phyloP scores from a whole-genome alignment of 2,329 filamentous ascomycete genomes.

The Aspergillus tanneri region DNA sequence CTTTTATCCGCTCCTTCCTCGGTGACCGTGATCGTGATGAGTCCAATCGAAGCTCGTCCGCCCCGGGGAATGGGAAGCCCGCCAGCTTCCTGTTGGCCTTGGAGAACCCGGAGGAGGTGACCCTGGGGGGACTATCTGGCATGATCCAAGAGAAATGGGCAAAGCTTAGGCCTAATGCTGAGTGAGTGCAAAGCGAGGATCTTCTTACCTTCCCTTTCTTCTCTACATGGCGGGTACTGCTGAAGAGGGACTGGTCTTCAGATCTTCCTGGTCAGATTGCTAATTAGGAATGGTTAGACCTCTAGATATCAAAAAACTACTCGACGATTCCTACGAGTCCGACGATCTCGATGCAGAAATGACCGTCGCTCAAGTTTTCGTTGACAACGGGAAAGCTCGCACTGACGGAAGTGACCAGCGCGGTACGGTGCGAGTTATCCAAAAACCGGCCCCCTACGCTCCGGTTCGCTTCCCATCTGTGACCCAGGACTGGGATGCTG shows the following conservation, averaged over 20 bases:
- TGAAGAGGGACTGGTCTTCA: too few species aligned
- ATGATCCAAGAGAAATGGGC: conserved; percentile 37
- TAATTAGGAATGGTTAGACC: conserved; percentile 22
- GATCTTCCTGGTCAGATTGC: too few species aligned
- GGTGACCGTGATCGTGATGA: conserved; percentile 18
- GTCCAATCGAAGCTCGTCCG: conserved; percentile 10
- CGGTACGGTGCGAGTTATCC: conserved; percentile 35
- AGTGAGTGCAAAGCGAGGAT: conserved; percentile 29
- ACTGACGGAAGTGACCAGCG: conserved; percentile 38
- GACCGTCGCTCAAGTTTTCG: conserved; percentile 41
- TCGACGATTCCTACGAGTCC: conserved; percentile 36
- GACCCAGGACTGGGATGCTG: conserved; percentile 36
- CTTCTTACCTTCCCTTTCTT: too few species aligned
- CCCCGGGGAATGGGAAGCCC: conserved; percentile 16
- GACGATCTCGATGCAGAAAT: conserved; percentile 34
- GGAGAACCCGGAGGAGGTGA: conserved; percentile 32
- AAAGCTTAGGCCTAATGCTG: conserved; percentile 31
- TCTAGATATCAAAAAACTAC: conserved; percentile 37
- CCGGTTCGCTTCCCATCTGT: conserved; percentile 36
- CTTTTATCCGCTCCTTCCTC: conserved; percentile 16
- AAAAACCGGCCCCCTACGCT: conserved; percentile 26
- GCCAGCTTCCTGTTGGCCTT: conserved; percentile 34
- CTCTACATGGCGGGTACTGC: too few species aligned
- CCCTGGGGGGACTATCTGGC: conserved; percentile 30
- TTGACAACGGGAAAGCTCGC: conserved; percentile 37